These are phyloP conservation scores for Mucor plumbeus DNA, from an alignment of 371 early-diverging fungal species.

Conservation along the genomic window DNA sequence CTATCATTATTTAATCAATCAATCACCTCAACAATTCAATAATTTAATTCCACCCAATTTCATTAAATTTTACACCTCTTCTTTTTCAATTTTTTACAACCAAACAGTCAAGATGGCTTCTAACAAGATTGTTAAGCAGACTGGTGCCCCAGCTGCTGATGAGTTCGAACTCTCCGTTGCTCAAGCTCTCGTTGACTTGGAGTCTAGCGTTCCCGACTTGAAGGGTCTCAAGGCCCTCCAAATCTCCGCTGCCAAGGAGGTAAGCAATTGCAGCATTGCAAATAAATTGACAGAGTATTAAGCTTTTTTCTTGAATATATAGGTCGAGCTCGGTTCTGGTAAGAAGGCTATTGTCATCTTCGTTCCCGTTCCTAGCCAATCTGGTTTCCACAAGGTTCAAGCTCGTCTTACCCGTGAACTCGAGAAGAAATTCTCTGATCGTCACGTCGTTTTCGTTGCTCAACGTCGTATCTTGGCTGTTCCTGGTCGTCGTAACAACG, in stretches of 20 bases:
- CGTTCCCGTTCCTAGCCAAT: constrained; percentile 91
- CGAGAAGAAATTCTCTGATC: constrained; percentile 99
- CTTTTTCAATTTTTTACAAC: background rate
- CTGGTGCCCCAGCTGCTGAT: constrained; percentile 75
- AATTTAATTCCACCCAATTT: too few relatives aligned
- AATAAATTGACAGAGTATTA: constrained; percentile 84
- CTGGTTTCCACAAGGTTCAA: constrained; percentile 94
- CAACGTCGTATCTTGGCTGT: constrained; percentile 94
- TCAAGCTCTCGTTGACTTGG: constrained; percentile 94
- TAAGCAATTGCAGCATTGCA: constrained; percentile 69
- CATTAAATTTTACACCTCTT: background rate
- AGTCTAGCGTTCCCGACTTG: constrained; percentile 92
- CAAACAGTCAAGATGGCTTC: constrained; percentile 51
- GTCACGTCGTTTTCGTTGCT: constrained; percentile 94
- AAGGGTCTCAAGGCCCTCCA: constrained; percentile 93
- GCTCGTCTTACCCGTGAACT: constrained; percentile 89
- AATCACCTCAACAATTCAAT: too few relatives aligned
- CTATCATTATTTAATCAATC: too few relatives aligned
- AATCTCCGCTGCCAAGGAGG: constrained; percentile 95
- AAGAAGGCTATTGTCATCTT: constrained; percentile 95
- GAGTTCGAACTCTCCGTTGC: constrained; percentile 95
- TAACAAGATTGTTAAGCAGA: constrained; percentile 82
- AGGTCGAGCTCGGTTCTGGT: constrained; percentile 91
- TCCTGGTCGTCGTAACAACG: constrained; percentile 85
- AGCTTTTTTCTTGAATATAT: constrained; percentile 84